These are phyloP conservation scores for Jasminum sambac DNA, from an alignment of 257 asterid species.

Conservation along the genomic window DNA sequence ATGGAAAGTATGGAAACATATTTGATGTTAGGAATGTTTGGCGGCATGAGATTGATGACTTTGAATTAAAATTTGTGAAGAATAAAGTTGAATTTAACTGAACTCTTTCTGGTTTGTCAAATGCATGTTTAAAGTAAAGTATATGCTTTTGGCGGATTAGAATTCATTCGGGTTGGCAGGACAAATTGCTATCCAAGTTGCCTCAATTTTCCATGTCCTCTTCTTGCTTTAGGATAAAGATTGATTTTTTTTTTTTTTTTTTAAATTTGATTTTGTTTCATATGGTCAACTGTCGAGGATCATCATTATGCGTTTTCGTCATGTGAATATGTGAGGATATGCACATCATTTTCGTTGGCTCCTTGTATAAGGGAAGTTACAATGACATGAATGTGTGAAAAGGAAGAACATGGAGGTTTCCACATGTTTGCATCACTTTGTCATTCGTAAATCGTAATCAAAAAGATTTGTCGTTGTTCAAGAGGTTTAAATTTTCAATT, in stretches of 20 bases:
- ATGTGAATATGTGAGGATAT: background rate
- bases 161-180: conserved; percentile 13
- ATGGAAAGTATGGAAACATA: background rate
- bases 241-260: background rate
- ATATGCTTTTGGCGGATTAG: conserved; percentile 10
- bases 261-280: background rate
- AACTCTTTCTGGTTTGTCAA: background rate
- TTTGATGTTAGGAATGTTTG: background rate
- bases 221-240: conserved; percentile 10
- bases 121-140: background rate
- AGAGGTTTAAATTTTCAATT: background rate
- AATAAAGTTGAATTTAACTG: conserved; percentile 1
- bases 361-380: background rate
- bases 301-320: background rate
- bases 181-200: background rate
- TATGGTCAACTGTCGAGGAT: background rate
- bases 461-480: background rate
- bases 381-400: background rate
- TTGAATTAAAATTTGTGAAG: conserved; percentile 14
- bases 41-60: background rate
- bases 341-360: background rate
- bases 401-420: background rate
- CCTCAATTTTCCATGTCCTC: conserved; percentile 14
- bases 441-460: background rate
- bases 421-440: background rate